Evolutionary conservation across 768 basidiomycete species (phyloP).

Genomic region (Pilatotrama ljubarskyi): DNA sequence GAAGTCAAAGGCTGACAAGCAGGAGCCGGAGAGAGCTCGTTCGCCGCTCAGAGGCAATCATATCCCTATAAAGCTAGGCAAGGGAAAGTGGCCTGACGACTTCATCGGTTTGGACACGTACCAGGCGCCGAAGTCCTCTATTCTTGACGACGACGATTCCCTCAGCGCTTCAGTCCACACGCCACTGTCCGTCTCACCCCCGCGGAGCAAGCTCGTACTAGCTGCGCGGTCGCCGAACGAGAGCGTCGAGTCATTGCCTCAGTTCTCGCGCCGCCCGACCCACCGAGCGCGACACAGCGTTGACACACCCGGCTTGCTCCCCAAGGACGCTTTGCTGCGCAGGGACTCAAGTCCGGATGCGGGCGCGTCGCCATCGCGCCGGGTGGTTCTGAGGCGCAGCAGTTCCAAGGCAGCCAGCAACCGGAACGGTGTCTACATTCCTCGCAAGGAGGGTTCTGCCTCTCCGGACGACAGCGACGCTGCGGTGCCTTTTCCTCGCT

Average conservation of each 20-base stretch:
- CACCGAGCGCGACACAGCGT: conserved; percentile 68
- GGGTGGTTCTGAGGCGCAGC: conserved; percentile 55
- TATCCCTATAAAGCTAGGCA: conserved; percentile 55
- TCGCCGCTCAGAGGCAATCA: conserved; percentile 34
- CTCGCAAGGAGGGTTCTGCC: conserved; percentile 31
- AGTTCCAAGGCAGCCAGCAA: conserved; percentile 52
- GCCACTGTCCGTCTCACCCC: conserved; percentile 46
- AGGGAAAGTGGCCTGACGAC: conserved; percentile 85
- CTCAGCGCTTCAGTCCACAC: conserved; percentile 30
- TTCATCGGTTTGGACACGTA: conserved; percentile 58
- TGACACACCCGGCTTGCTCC: conserved; percentile 45
- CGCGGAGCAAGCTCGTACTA: conserved; percentile 55
- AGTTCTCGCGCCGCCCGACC: conserved; percentile 55
- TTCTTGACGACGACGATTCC: conserved; percentile 26
- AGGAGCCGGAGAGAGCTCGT: conserved; percentile 29
- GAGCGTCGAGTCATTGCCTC: conserved; percentile 46
- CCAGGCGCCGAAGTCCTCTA: conserved; percentile 15
- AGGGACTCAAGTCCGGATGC: conserved; percentile 61
- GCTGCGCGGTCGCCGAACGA: conserved; percentile 44
- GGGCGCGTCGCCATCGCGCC: conserved; percentile 38
- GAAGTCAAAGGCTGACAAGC: conserved; percentile 25
- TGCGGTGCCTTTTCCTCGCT: conserved; percentile 66
- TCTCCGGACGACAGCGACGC: conserved; percentile 35
- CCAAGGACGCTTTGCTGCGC: conserved; percentile 36
- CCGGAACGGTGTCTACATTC: conserved; percentile 49